Conservation (phyloP, 2,329 filamentous ascomycete species). For the Cladosporium sp. region DNA sequence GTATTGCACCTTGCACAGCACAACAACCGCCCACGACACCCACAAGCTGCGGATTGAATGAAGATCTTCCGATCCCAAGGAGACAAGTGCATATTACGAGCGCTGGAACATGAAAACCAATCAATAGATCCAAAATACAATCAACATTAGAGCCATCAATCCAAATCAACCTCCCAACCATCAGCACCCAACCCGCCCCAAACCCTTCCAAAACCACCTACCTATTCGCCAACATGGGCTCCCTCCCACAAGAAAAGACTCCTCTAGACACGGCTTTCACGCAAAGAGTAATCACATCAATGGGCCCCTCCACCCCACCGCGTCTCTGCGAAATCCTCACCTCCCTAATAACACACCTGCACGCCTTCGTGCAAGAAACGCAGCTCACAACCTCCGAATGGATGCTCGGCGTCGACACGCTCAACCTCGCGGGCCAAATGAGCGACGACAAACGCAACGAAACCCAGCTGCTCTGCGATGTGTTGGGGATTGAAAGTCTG, state of each 20-base stretch:
- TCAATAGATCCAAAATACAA: too few relatives aligned
- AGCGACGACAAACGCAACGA: constrained; percentile 60
- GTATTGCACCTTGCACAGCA: not conserved
- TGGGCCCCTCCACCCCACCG: constrained; percentile 31
- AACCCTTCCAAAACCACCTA: too few relatives aligned
- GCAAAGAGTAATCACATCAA: constrained; percentile 32
- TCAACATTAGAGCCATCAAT: too few relatives aligned
- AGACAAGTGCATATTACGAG: too few relatives aligned
- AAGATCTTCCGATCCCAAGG: too few relatives aligned
- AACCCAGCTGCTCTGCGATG: constrained; percentile 56
- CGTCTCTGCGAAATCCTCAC: constrained; percentile 39
- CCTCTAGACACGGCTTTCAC: constrained; percentile 31
- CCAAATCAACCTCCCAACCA: too few relatives aligned
- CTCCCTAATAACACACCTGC: constrained; percentile 51
- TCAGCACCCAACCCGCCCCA: not conserved
- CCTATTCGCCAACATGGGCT: constrained; percentile 10
- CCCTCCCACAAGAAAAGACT: not conserved
- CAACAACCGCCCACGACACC: too few relatives aligned
- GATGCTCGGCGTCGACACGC: constrained; percentile 51
- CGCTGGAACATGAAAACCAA: too few relatives aligned
- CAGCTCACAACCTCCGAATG: constrained; percentile 57
- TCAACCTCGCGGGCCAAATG: constrained; percentile 62
- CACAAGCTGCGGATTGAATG: too few relatives aligned
- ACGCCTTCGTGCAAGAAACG: constrained; percentile 57
- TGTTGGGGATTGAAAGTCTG: constrained; percentile 51